phyloP scores from a whole-genome alignment of 2,329 filamentous ascomycete species.

The Knufia fluminis region DNA sequence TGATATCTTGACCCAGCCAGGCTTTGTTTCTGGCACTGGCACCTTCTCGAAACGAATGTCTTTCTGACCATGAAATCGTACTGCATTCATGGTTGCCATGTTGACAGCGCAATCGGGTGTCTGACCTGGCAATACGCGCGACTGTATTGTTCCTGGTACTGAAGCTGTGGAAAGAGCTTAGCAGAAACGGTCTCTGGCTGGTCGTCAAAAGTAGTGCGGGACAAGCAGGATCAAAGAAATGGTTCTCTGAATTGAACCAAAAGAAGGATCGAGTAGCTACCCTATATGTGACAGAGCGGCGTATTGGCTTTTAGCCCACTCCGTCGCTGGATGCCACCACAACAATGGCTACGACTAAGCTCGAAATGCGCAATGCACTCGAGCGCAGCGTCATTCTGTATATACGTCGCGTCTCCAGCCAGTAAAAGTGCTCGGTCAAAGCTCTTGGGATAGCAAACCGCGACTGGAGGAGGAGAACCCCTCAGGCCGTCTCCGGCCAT shows the following conservation, averaged over 20 bases:
- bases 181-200: not conserved
- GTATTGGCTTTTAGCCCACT: not conserved
- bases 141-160: too few species aligned
- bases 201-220: not conserved
- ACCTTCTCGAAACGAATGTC: slow-evolving; percentile 37
- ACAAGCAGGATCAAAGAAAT: too few species aligned
- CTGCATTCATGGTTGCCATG: slow-evolving; percentile 34
- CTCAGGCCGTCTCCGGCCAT: not conserved
- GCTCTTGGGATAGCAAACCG: not conserved
- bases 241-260: too few species aligned
- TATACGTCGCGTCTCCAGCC: not conserved
- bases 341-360: not conserved
- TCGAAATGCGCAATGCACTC: not conserved
- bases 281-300: too few species aligned
- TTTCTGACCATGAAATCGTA: slow-evolving; percentile 37
- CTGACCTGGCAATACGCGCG: too few species aligned
- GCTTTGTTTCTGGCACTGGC: slow-evolving; percentile 30
- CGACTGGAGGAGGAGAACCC: not conserved
- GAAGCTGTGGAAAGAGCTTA: not conserved
- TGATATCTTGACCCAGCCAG: slow-evolving; percentile 34
- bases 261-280: too few species aligned
- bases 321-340: not conserved
- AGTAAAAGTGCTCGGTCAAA: not conserved
- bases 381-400: not conserved
- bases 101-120: not conserved